These are phyloP conservation scores for Penicillium sp. DNA, from an alignment of 2,329 filamentous ascomycete genomes.

Conservation along the genomic window DNA sequence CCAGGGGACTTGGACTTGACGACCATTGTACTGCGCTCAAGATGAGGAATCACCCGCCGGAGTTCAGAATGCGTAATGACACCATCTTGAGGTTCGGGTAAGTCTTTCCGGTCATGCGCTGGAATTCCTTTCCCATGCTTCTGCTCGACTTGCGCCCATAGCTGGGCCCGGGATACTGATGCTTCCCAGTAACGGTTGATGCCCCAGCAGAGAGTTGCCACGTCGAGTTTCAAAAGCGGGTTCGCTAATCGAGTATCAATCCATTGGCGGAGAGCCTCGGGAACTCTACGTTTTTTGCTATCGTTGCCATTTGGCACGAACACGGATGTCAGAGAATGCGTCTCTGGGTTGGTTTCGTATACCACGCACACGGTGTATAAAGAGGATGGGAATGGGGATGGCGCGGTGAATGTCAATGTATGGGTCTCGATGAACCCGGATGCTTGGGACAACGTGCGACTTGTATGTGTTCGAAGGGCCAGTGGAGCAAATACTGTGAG, in stretches of 20 bases:
- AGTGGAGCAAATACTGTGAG: constrained; percentile 67
- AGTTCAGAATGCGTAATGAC: constrained; percentile 23
- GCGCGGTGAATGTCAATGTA: constrained; percentile 33
- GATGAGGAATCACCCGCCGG: constrained; percentile 31
- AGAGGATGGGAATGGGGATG: constrained; percentile 32
- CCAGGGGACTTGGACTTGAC: constrained; percentile 21
- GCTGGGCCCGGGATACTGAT: constrained; percentile 32
- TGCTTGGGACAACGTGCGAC: constrained; percentile 18
- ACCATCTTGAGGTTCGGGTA: constrained; percentile 5
- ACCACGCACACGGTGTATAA: constrained; percentile 32
- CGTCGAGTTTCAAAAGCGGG: constrained; percentile 33
- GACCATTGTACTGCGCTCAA: constrained; percentile 35
- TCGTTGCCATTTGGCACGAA: constrained; percentile 21
- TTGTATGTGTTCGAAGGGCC: constrained; percentile 43
- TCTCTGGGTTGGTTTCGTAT: constrained; percentile 35
- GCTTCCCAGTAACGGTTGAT: constrained; percentile 42
- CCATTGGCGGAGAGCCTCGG: constrained; percentile 32
- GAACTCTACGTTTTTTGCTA: constrained; percentile 23
- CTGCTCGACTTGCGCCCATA: constrained; percentile 35
- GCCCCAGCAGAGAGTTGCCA: constrained; percentile 41
- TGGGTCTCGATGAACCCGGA: constrained; percentile 30
- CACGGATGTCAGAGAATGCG: constrained; percentile 32
- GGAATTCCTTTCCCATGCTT: constrained; percentile 19
- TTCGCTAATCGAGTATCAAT: constrained; percentile 33
- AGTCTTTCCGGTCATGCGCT: constrained; percentile 6